Evolutionary conservation across 78 protist genomes (phyloP), one percentile per base, ranked within the genome.

Genomic region (slime mould (Dictyostelium discoideum)): DNA sequence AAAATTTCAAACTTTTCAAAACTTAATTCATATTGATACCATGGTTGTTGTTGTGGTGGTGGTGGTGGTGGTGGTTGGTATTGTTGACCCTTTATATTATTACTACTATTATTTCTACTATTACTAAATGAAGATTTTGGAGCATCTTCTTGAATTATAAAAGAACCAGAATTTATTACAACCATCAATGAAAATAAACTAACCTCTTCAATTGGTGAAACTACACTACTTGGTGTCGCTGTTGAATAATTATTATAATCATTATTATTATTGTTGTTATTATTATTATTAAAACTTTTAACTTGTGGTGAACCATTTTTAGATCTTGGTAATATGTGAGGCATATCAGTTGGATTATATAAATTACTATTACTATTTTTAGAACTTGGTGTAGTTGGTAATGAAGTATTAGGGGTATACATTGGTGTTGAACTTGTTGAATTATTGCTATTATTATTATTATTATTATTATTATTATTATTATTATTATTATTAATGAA

Each of bases 1-100:
- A 82, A 90, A 10, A 82, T 29, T 32, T 90, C 95, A 46, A 90
- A 73, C 26, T 80, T 40, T 82, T 82, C 84, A 82, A 90, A 90
- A 7, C 44, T 46, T 10, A 90, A 67, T 63, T 42, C 40, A 83
- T 90, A 90, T 54, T 79, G 74, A 46, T 42, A 89, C 20, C 72
- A 69, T 18, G 63, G 14, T 63, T 44, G 57, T 9, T 69, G 77
- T 20, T 69, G 77, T n/a, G n/a, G n/a, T n/a, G n/a, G n/a, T n/a
- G n/a, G n/a, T n/a, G n/a, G n/a, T n/a, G n/a, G n/a, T n/a, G n/a
- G n/a, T n/a, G n/a, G n/a, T 10, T 69, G 77, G 0, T 24, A 14
- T 37, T 16, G 29, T 73, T 81, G 73, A 63, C 20, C 40, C 10
- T 84, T 84, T 4, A 32, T 84, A 22, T 37, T 37, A 74, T 84